Conservation (phyloP, 208 protist species). For the Wallacemonas sp. region DNA sequence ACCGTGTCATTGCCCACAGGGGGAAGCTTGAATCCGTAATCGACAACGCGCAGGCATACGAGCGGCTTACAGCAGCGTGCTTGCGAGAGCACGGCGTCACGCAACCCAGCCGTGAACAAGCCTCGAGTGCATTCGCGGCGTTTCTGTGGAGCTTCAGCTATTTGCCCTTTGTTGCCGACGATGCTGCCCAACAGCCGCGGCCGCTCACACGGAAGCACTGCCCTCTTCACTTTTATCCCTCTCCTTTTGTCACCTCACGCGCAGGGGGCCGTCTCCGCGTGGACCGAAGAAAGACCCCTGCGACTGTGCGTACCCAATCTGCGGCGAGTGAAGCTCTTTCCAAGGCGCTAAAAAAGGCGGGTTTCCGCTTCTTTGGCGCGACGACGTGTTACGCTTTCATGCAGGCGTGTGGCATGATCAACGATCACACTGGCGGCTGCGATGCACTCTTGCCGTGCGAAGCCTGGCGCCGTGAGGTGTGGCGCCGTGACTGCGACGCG, state of each 20-base stretch:
- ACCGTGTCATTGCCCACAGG: slow-evolving; percentile 1
- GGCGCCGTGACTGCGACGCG: neutral
- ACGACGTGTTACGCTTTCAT: slow-evolving; percentile 6
- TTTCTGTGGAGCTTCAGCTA: slow-evolving; percentile 1
- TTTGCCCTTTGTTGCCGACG: neutral
- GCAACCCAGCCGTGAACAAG: neutral
- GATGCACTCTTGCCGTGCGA: neutral
- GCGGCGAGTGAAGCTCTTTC: neutral
- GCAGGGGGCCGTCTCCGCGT: neutral
- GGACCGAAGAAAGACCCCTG: neutral
- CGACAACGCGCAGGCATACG: neutral
- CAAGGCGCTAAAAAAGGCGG: neutral
- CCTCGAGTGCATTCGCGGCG: neutral
- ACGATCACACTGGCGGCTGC: neutral
- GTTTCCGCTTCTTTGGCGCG: neutral
- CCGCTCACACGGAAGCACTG: neutral
- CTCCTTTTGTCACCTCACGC: neutral
- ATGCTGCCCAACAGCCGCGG: neutral
- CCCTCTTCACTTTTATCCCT: neutral
- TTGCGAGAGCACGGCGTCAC: neutral
- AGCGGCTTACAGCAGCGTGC: neutral
- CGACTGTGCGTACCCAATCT: neutral
- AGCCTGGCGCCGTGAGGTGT: neutral
- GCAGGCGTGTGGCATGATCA: slow-evolving; percentile 6
- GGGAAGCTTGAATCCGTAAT: slow-evolving; percentile 1